Evolutionary conservation across 805 yeast species (phyloP), one percentile per base, ranked within the genome.

Genomic region (Candida parachauliodes): DNA sequence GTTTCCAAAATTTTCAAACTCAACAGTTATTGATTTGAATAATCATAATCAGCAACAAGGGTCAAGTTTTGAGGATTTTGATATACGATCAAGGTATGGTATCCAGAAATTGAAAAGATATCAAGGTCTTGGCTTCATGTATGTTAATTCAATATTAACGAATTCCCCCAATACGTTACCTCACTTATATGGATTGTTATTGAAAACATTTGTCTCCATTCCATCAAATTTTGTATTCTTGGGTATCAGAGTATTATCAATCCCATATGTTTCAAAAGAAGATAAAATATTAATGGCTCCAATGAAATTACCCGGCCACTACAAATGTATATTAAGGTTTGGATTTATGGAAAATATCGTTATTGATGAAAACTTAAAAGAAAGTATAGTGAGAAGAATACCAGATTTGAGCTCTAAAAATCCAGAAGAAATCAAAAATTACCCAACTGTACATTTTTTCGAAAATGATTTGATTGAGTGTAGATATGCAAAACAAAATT

Each of bases 121-220:
- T 42, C 53, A 60, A 7, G 73, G 73, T 4, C 55, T 70, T 19
- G 72, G 63, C 9, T 54, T 74, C 23, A 53, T 74, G 55, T 68
- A 70, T 52, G 59, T 69, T 22, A 63, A 69, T 25, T 51, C 60
- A 17, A 49, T 54, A 1, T 49, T 60, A 36, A 61, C 61, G 29
- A 56, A 56, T 29, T 65, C 69, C 7, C 70, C 73, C 6, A 70
- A 69, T 47, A 68, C 74, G 0, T 59, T 74, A 14, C 79, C 80
- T 2, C 58, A 54, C 3, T 50, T 72, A 8, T 65, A 70, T 46
- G 56, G 52, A 19, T 53, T 50, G 32, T 39, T 72, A 15, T 47
- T 74, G 8, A 50, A 56, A n/a, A 48, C 68, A 8, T 74, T 73
- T 46, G 59, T 66, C 3, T 53, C 70, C 6, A 49, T 73, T 9